Conservation (phyloP, 129 eudicot genomes). For the Artemisia annua region DNA sequence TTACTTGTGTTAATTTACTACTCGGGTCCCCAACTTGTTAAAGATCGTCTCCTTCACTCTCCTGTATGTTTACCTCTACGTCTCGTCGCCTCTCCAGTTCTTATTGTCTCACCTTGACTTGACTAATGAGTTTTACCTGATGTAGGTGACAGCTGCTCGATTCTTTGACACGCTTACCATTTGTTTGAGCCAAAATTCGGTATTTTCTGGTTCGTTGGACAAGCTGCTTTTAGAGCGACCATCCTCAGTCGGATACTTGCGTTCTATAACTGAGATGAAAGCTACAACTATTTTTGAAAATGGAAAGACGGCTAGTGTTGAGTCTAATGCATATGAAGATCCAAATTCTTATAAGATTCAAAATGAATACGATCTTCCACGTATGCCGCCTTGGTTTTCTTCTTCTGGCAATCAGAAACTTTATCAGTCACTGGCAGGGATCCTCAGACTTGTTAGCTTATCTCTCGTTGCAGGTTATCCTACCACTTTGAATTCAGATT, state of each 20-base stretch:
- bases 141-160: constrained; percentile 77
- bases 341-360: constrained; percentile 27
- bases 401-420: constrained; percentile 68
- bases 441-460: constrained; percentile 78
- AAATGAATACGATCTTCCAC: constrained; percentile 70
- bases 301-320: constrained; percentile 22
- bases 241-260: constrained; percentile 72
- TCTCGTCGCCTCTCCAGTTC: constrained; percentile 5
- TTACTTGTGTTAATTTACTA: constrained; percentile 70
- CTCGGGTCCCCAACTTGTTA: constrained; percentile 85
- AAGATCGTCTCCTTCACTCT: constrained; percentile 68
- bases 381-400: constrained; percentile 96
- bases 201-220: constrained; percentile 80
- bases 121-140: constrained; percentile 10
- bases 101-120: constrained; percentile 17
- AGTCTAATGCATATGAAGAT: constrained; percentile 36
- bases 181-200: constrained; percentile 77
- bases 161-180: constrained; percentile 80
- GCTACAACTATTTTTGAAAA: constrained; percentile 27
- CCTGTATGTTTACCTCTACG: constrained; percentile 58
- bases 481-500: background rate
- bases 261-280: constrained; percentile 84
- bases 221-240: constrained; percentile 60
- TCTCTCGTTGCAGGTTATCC: constrained; percentile 69
- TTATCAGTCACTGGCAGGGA: constrained; percentile 65